Evolutionary conservation across 495 filamentous ascomycete genomes (phyloP).

Genomic region (Penicillium canariense): DNA sequence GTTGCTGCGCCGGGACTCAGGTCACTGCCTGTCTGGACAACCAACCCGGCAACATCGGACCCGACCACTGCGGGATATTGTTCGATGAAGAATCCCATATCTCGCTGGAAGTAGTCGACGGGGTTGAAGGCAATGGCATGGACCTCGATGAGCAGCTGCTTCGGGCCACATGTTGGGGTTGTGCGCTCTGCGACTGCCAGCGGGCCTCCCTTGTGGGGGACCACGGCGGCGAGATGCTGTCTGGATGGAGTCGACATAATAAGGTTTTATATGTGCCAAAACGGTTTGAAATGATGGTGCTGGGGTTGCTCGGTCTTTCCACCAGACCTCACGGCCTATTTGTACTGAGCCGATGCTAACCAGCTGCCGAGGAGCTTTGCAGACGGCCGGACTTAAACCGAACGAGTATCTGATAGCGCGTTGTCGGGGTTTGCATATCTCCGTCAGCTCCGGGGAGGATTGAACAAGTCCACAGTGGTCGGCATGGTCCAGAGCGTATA

Average conservation of each 20-base stretch:
- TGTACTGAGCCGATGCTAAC: neutral
- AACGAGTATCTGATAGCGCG: neutral
- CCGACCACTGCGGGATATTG: slow-evolving; percentile 42
- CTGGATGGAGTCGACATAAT: slow-evolving; percentile 5
- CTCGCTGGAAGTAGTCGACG: slow-evolving; percentile 35
- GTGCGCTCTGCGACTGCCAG: slow-evolving; percentile 6
- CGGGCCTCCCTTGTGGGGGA: slow-evolving; percentile 13
- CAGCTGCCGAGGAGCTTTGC: neutral
- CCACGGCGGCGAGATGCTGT: slow-evolving; percentile 14
- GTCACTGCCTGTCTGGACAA: slow-evolving; percentile 33
- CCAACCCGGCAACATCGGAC: slow-evolving; percentile 39
- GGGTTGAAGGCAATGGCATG: slow-evolving; percentile 50
- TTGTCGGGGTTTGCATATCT: slow-evolving; percentile 1
- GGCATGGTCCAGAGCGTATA: too few relatives aligned
- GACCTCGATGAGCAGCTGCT: slow-evolving; percentile 41
- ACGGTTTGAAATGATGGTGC: neutral
- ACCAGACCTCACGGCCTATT: neutral
- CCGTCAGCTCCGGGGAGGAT: neutral
- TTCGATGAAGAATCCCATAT: slow-evolving; percentile 27
- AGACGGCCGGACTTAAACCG: neutral
- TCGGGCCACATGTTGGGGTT: slow-evolving; percentile 17
- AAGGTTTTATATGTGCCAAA: neutral
- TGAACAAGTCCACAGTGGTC: too few relatives aligned
- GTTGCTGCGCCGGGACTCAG: slow-evolving; percentile 24
- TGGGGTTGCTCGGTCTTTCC: neutral